Conservation (phyloP, 2,329 filamentous ascomycete species). For the Mycocentrospora acerina region DNA sequence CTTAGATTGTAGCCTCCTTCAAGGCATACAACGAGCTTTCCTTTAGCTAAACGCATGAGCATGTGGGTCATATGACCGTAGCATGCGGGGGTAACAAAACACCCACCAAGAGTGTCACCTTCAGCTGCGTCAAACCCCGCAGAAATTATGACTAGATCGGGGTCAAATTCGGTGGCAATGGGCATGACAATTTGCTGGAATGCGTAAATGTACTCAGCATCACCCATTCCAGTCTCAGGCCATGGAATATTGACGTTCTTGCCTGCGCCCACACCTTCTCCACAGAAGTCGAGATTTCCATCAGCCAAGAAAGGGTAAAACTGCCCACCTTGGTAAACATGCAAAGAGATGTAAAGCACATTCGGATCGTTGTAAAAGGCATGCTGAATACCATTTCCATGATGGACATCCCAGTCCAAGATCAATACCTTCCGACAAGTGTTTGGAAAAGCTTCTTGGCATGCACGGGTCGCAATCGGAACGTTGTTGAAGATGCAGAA, state of each 20-base stretch:
- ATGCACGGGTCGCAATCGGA: slow-evolving; percentile 84
- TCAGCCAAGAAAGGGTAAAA: slow-evolving; percentile 76
- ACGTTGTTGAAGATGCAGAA: slow-evolving; percentile 99
- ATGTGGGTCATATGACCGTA: slow-evolving; percentile 99
- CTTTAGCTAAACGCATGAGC: slow-evolving; percentile 91
- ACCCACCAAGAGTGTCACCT: slow-evolving; percentile 89
- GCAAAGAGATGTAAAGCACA: slow-evolving; percentile 90
- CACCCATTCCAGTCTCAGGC: slow-evolving; percentile 77
- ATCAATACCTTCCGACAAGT: slow-evolving; percentile 86
- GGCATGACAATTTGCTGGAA: slow-evolving; percentile 98
- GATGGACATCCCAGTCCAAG: slow-evolving; percentile 82
- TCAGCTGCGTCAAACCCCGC: slow-evolving; percentile 95
- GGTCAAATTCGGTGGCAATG: slow-evolving; percentile 88
- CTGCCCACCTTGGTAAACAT: slow-evolving; percentile 78
- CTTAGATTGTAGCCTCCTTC: slow-evolving; percentile 94
- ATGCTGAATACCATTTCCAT: slow-evolving; percentile 91
- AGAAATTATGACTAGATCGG: slow-evolving; percentile 91
- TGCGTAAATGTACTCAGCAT: slow-evolving; percentile 94
- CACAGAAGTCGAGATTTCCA: slow-evolving; percentile 62
- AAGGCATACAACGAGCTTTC: slow-evolving; percentile 87
- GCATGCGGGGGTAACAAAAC: slow-evolving; percentile 85
- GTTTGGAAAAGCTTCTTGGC: slow-evolving; percentile 77
- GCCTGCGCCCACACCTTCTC: slow-evolving; percentile 58
- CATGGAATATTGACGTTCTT: slow-evolving; percentile 71
- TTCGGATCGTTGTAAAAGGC: slow-evolving; percentile 95